These are phyloP conservation scores for Trichophyton benhamiae DNA, from an alignment of 2,329 filamentous ascomycete species.

Conservation along the genomic window DNA sequence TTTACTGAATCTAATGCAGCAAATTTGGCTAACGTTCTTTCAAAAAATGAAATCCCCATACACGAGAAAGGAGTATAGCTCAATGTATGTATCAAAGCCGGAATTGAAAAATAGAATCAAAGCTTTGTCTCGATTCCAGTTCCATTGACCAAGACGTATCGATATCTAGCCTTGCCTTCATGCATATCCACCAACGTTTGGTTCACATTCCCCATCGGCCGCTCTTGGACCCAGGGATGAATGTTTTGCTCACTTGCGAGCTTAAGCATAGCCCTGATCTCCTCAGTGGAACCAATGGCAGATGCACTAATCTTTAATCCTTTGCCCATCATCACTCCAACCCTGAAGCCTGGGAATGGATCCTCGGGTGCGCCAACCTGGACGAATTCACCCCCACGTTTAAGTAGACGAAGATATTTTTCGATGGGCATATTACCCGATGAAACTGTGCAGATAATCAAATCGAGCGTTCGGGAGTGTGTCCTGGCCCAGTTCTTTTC, in stretches of 20 bases:
- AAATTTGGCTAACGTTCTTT: too few relatives aligned
- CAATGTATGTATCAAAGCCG: too few relatives aligned
- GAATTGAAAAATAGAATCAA: conserved; percentile 10
- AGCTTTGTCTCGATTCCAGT: conserved; percentile 19
- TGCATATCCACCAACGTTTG: conserved; percentile 34
- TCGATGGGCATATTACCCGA: conserved; percentile 50
- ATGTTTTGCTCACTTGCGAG: conserved; percentile 32
- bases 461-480: conserved; percentile 39
- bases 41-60: not conserved
- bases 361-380: conserved; percentile 57
- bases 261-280: conserved; percentile 34
- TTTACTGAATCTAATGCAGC: too few relatives aligned
- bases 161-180: conserved; percentile 35
- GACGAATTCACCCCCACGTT: conserved; percentile 48
- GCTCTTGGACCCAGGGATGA: conserved; percentile 32
- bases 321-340: conserved; percentile 48
- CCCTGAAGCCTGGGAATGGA: conserved; percentile 40
- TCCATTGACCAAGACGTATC: conserved; percentile 36
- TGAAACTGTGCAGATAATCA: conserved; percentile 46
- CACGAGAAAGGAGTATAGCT: not conserved
- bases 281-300: conserved; percentile 31
- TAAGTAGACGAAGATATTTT: conserved; percentile 50
- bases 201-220: conserved; percentile 34
- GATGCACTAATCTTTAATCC: conserved; percentile 42
- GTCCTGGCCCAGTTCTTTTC: conserved; percentile 42